phyloP scores from a whole-genome alignment of 208 protist genomes.

The Leishmania martiniquensis region DNA sequence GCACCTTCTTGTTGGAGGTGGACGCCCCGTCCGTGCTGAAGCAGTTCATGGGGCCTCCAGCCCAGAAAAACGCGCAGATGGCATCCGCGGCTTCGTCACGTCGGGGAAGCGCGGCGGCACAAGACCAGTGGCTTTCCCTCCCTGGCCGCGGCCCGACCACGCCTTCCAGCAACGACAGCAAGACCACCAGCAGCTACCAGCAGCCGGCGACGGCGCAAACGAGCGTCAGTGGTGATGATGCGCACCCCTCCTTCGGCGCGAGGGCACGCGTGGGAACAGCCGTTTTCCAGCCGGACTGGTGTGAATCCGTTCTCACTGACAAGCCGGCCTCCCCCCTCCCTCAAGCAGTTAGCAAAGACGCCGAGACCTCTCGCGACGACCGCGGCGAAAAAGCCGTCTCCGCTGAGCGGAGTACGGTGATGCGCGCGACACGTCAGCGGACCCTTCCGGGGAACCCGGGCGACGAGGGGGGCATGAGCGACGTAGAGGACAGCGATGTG shows the following conservation, averaged over 20 bases:
- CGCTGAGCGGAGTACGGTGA: neutral
- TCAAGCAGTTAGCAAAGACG: neutral
- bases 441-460: neutral
- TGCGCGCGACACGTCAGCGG: neutral
- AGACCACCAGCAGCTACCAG: neutral
- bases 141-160: neutral
- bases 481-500: constrained; percentile 9
- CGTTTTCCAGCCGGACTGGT: neutral
- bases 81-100: neutral
- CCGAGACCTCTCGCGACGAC: neutral
- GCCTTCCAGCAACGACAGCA: neutral
- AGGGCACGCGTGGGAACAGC: neutral
- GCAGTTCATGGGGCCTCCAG: constrained; percentile 17
- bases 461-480: neutral
- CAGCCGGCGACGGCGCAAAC: neutral
- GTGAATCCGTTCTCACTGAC: neutral
- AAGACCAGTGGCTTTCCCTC: neutral
- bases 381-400: neutral
- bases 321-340: neutral
- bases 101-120: neutral
- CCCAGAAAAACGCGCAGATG: neutral
- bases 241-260: neutral
- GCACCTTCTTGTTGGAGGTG: constrained; percentile 34
- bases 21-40: constrained; percentile 23
- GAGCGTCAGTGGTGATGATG: neutral